A percentile compares a stretch with the other conserved stretches of the same genome.
These are phyloP conservation scores for Hordeum vulgare DNA, from an alignment of 176 grass and related monocot species.

Conservation along the genomic window MorexV3_pseudomolecules_assembly NC_058524.1:31292444-31292943, in stretches of 20 bases:
- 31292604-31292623: background rate
- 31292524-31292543: conserved; percentile 60
- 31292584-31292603: background rate
- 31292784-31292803: conserved; percentile 52
- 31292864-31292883: too few relatives aligned
- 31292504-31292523: conserved; percentile 80
- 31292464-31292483: conserved; percentile 74
- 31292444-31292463: conserved; percentile 74
- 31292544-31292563: conserved; percentile 87
- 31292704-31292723: conserved; percentile 67
- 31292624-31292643: background rate
- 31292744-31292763: conserved; percentile 84
- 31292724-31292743: conserved; percentile 64
- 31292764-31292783: conserved; percentile 87
- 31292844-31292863: too few relatives aligned
- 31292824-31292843: too few relatives aligned
- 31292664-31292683: conserved; percentile 77
- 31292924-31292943: background rate
- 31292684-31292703: conserved; percentile 58
- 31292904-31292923: too few relatives aligned
- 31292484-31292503: conserved; percentile 63
- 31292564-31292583: conserved; percentile 68
- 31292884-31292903: too few relatives aligned
- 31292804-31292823: too few relatives aligned
- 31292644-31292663: background rate